Percentiles rank a stretch among this genome's conserved stretches.
Conservation (phyloP, 805 yeast genomes). For the Citeromyces nyonsensis region DNA sequence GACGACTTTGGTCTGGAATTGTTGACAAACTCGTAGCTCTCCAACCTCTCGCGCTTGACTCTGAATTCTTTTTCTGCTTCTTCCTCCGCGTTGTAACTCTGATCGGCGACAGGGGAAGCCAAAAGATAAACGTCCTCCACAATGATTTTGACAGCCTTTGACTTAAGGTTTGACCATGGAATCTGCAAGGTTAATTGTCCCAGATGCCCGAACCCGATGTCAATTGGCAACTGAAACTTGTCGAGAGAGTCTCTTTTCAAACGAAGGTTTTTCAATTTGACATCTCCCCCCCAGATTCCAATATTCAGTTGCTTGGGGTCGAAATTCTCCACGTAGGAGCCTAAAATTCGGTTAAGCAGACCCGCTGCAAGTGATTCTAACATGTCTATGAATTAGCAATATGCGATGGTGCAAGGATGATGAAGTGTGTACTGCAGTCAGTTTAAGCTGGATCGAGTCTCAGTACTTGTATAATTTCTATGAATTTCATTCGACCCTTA, state of each 20-base stretch:
- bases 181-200: conserved; percentile 84
- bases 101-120: conserved; percentile 57
- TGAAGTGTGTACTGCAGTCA: too few relatives aligned
- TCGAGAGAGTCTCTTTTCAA: conserved; percentile 85
- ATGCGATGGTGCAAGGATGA: not conserved
- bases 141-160: conserved; percentile 78
- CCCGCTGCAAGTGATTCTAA: conserved; percentile 54
- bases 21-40: conserved; percentile 49
- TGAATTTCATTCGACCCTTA: too few relatives aligned
- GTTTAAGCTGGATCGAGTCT: too few relatives aligned
- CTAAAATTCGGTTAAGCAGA: conserved; percentile 44
- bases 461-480: too few relatives aligned
- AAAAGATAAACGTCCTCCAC: conserved; percentile 79
- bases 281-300: conserved; percentile 98
- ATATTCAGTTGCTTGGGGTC: conserved; percentile 91
- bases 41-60: conserved; percentile 50
- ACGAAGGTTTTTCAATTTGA: conserved; percentile 60
- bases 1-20: conserved; percentile 17
- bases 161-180: conserved; percentile 92
- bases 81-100: conserved; percentile 37
- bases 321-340: conserved; percentile 80
- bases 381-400: conserved; percentile 24
- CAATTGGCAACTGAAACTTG: conserved; percentile 69
- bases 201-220: conserved; percentile 77
- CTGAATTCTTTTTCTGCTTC: conserved; percentile 45